Evolutionary conservation across 306 rosid genomes (phyloP).

Genomic region (Coriaria nepalensis): DNA sequence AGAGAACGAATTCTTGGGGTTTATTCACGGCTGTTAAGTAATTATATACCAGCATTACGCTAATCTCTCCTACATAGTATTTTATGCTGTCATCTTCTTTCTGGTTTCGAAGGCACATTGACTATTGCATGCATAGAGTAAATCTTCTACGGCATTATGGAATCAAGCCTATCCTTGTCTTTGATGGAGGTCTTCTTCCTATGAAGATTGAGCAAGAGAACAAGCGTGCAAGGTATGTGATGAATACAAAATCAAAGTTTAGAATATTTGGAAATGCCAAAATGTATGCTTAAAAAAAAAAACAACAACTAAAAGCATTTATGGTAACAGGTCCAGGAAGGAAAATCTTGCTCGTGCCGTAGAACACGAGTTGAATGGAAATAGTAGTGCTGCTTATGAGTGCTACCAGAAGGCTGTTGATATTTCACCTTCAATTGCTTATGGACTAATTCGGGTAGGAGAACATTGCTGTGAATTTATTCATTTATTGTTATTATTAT

Average conservation of each 20-base stretch:
- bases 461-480: too few species aligned
- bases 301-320: too few species aligned
- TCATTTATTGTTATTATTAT: too few species aligned
- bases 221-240: constrained; percentile 65
- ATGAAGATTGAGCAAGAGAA: constrained; percentile 91
- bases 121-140: constrained; percentile 86
- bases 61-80: too few species aligned
- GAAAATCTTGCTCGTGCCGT: constrained; percentile 78
- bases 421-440: constrained; percentile 71
- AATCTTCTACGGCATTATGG: constrained; percentile 68
- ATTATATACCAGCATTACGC: too few species aligned
- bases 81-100: constrained; percentile 3
- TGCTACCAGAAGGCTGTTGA: constrained; percentile 98
- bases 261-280: too few species aligned
- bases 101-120: constrained; percentile 57
- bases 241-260: not conserved
- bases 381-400: constrained; percentile 71
- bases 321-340: constrained; percentile 43
- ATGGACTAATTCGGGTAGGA: constrained; percentile 60
- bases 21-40: too few species aligned
- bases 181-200: constrained; percentile 90
- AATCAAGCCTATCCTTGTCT: constrained; percentile 75
- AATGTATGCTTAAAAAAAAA: too few species aligned
- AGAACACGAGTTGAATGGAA: constrained; percentile 65
- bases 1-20: too few species aligned